Percentiles rank a stretch among this genome's conserved stretches.
phyloP scores from a whole-genome alignment of 768 basidiomycete genomes.

The Tulasnella calospora region DNA sequence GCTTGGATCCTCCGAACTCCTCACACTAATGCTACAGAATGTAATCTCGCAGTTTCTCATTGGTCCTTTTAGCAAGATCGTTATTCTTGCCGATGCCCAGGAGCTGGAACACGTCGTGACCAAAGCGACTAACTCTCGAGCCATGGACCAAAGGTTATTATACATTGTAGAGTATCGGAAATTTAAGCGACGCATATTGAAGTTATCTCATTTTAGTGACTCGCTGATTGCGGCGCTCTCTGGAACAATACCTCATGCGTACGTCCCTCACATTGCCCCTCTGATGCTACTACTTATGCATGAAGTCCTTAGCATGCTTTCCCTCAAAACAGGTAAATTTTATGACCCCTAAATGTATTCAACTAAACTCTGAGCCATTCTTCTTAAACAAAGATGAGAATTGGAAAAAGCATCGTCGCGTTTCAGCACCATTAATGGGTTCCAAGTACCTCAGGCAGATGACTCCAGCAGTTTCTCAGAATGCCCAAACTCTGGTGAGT shows the following conservation, averaged over 20 bases:
- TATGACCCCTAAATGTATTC: neutral
- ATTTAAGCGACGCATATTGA: neutral
- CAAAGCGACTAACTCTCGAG: neutral
- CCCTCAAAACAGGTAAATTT: neutral
- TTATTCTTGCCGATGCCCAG: conserved; percentile 5
- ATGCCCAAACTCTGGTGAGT: neutral
- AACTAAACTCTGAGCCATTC: neutral
- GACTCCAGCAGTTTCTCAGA: neutral
- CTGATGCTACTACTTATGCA: neutral
- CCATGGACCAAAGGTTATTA: neutral
- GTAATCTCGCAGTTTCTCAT: neutral
- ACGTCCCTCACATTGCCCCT: neutral
- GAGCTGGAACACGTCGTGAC: conserved; percentile 4
- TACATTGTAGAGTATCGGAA: neutral
- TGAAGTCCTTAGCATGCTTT: neutral
- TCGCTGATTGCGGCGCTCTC: neutral
- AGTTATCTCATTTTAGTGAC: neutral
- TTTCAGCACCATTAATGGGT: neutral
- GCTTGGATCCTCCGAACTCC: neutral
- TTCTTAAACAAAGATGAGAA: neutral
- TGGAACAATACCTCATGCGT: neutral
- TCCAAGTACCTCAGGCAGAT: neutral
- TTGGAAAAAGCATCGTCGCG: neutral
- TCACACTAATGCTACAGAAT: neutral
- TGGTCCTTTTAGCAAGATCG: neutral